phyloP scores from a whole-genome alignment of 139 green algal species.

The Raphidocelis subcapitata region DNA sequence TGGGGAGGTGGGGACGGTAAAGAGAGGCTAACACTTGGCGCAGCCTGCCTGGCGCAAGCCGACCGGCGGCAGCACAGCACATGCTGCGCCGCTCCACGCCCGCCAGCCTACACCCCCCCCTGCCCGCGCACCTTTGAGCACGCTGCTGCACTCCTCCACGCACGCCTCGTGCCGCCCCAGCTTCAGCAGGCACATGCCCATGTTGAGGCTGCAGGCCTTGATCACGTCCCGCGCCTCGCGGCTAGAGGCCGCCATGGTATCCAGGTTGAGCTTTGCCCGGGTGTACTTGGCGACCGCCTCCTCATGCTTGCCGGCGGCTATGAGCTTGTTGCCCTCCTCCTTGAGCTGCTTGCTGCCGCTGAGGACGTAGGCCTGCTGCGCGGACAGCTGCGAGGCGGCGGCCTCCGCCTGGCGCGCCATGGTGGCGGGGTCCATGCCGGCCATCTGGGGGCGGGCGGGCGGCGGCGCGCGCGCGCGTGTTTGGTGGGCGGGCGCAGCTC shows the following conservation, averaged over 20 bases:
- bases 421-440: constrained; percentile 32
- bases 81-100: too few species aligned
- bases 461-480: too few species aligned
- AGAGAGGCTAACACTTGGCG: too few species aligned
- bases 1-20: background rate
- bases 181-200: constrained; percentile 60
- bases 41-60: too few species aligned
- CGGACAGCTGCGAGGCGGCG: constrained; percentile 32
- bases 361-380: constrained; percentile 39
- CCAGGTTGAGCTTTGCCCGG: constrained; percentile 48
- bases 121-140: constrained; percentile 39
- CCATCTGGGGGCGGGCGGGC: too few species aligned
- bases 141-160: constrained; percentile 42
- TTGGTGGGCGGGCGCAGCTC: too few species aligned
- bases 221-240: constrained; percentile 31
- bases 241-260: background rate
- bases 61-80: too few species aligned
- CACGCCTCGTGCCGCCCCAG: constrained; percentile 41
- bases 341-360: constrained; percentile 50
- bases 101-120: background rate
- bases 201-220: constrained; percentile 55
- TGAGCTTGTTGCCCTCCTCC: constrained; percentile 58
- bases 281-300: constrained; percentile 59
- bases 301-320: constrained; percentile 14
- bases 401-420: constrained; percentile 34